phyloP scores from a whole-genome alignment of 2,329 filamentous ascomycete genomes.

The Pseudopithomyces chartarum region DNA sequence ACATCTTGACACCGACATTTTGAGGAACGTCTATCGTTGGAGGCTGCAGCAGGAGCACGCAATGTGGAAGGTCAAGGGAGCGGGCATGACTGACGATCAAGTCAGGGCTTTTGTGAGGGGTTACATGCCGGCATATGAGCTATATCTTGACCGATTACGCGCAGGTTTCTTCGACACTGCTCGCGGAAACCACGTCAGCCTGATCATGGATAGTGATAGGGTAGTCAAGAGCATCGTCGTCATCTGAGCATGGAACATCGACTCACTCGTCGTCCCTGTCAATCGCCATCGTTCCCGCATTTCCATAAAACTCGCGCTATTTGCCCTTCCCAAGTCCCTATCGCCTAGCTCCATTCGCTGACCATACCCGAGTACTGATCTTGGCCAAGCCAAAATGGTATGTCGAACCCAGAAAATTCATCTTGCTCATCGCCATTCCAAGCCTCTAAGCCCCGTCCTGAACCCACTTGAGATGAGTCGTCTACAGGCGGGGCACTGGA shows the following conservation, averaged over 20 bases:
- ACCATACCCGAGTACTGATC: conserved; percentile 36
- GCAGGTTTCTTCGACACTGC: conserved; percentile 53
- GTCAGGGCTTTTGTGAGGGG: conserved; percentile 77
- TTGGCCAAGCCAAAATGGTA: conserved; percentile 44
- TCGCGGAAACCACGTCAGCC: conserved; percentile 54
- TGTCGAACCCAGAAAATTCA: conserved; percentile 41
- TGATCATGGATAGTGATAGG: conserved; percentile 56
- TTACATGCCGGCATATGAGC: conserved; percentile 61
- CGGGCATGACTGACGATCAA: conserved; percentile 82
- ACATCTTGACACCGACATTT: conserved; percentile 74
- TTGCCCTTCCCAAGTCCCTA: too few relatives aligned
- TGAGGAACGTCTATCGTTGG: conserved; percentile 82
- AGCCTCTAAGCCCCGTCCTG: background rate
- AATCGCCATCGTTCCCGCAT: too few relatives aligned
- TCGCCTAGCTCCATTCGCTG: conserved; percentile 14
- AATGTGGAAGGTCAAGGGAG: conserved; percentile 68
- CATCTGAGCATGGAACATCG: conserved; percentile 14
- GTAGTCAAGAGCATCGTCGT: conserved; percentile 46
- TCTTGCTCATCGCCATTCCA: conserved; percentile 22
- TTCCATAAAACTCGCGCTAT: background rate
- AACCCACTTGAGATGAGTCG: background rate
- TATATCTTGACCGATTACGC: conserved; percentile 57
- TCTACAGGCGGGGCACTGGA: background rate
- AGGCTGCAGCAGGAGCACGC: conserved; percentile 78
- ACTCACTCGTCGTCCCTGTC: too few relatives aligned